Percentiles rank a stretch among this genome's conserved stretches.
Evolutionary conservation across 305 asterid species (phyloP).

Genomic region (Vinca major): DNA sequence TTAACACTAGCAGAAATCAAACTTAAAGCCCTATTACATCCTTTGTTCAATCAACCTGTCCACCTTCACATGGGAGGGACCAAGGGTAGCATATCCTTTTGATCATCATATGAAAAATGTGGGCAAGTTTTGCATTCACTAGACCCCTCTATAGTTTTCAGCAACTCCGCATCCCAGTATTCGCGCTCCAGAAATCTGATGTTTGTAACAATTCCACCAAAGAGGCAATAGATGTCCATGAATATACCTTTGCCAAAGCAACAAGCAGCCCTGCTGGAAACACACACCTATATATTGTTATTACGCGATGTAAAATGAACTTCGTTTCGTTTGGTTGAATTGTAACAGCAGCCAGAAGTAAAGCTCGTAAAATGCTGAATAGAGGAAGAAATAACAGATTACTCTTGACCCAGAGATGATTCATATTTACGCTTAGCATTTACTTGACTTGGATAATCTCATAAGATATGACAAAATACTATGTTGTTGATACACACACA

Average conservation of each 20-base stretch:
- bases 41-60: slow-evolving; percentile 7
- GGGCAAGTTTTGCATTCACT: slow-evolving; percentile 6
- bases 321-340: neutral
- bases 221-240: slow-evolving; percentile 3
- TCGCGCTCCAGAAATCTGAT: neutral
- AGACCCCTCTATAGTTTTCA: neutral
- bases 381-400: neutral
- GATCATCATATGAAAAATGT: neutral
- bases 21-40: slow-evolving; percentile 4
- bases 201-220: neutral
- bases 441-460: no score
- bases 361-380: neutral
- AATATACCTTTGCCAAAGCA: neutral
- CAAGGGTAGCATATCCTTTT: neutral
- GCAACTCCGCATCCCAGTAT: neutral
- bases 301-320: no score
- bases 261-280: slow-evolving; percentile 1
- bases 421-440: no score
- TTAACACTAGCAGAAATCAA: neutral
- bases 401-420: no score
- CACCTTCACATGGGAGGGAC: slow-evolving; percentile 1
- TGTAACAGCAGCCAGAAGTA: neutral
- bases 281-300: neutral
- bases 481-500: neutral
- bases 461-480: no score